Conservation (phyloP, 2,329 filamentous ascomycete genomes). For the Colletotrichum tropicicola region DNA sequence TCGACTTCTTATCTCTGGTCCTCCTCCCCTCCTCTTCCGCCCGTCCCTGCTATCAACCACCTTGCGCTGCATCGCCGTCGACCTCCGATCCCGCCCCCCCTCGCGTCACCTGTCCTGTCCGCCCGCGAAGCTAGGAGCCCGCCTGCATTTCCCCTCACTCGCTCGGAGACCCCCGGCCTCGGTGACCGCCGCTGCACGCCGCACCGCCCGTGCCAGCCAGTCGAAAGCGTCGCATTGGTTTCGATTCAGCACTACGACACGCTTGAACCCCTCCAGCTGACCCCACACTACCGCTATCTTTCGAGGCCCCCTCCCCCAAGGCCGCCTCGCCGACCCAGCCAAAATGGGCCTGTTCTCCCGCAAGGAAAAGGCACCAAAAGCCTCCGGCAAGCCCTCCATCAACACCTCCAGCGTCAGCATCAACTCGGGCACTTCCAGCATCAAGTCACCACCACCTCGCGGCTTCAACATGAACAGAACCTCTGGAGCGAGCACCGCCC, state of each 20-base stretch:
- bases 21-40: background rate
- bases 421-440: conserved; percentile 59
- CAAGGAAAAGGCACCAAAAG: conserved; percentile 59
- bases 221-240: conserved; percentile 15
- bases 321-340: conserved; percentile 17
- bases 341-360: conserved; percentile 66
- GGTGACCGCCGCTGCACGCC: conserved; percentile 4
- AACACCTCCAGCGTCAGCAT: conserved; percentile 58
- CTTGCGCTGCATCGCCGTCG: background rate
- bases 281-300: conserved; percentile 10
- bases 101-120: background rate
- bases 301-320: background rate
- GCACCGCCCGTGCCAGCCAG: background rate
- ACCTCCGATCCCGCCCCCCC: background rate
- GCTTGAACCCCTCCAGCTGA: conserved; percentile 8
- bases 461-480: conserved; percentile 54
- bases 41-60: background rate
- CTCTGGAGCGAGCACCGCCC: conserved; percentile 58
- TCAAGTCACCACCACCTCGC: conserved; percentile 48
- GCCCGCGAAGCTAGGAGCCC: background rate
- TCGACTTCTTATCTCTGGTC: conserved; percentile 7
- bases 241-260: background rate
- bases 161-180: conserved; percentile 6
- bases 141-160: background rate
- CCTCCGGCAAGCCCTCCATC: conserved; percentile 45